These are phyloP conservation scores for Lineolata rhizophorae DNA, from an alignment of 495 filamentous ascomycete genomes.

Conservation along the genomic window DNA sequence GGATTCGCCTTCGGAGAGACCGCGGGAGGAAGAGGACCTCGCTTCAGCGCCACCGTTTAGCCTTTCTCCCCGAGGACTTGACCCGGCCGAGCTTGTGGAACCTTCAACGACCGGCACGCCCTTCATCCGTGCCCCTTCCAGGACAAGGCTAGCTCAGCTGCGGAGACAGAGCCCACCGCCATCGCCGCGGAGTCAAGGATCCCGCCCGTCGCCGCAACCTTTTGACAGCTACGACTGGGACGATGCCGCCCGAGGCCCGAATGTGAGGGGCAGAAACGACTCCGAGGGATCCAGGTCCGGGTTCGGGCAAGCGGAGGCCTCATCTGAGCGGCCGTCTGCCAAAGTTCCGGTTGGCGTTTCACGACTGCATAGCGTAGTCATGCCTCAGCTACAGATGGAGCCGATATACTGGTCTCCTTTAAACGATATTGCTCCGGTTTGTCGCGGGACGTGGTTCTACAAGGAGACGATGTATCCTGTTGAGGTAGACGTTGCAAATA, in stretches of 20 bases:
- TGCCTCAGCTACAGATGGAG: slow-evolving; percentile 39
- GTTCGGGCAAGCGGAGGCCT: neutral
- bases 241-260: slow-evolving; percentile 8
- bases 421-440: slow-evolving; percentile 63
- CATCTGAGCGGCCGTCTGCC: slow-evolving; percentile 7
- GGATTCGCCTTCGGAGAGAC: too few relatives aligned
- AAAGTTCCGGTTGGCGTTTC: slow-evolving; percentile 21
- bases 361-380: slow-evolving; percentile 19
- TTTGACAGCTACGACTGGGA: slow-evolving; percentile 21
- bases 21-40: too few relatives aligned
- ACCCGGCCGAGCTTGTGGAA: slow-evolving; percentile 1
- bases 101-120: slow-evolving; percentile 18
- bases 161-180: slow-evolving; percentile 3
- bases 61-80: too few relatives aligned
- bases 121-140: slow-evolving; percentile 20
- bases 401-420: slow-evolving; percentile 98
- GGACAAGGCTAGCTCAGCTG: slow-evolving; percentile 10
- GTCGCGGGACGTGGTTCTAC: slow-evolving; percentile 93
- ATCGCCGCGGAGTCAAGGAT: slow-evolving; percentile 1
- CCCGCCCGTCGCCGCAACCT: slow-evolving; percentile 3
- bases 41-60: slow-evolving; percentile 4
- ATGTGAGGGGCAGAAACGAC: slow-evolving; percentile 1
- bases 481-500: slow-evolving; percentile 73
- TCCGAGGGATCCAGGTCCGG: neutral
- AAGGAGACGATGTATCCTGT: slow-evolving; percentile 82